Conservation (phyloP, 106 monocot genomes). For the Allium cepa region DNA sequence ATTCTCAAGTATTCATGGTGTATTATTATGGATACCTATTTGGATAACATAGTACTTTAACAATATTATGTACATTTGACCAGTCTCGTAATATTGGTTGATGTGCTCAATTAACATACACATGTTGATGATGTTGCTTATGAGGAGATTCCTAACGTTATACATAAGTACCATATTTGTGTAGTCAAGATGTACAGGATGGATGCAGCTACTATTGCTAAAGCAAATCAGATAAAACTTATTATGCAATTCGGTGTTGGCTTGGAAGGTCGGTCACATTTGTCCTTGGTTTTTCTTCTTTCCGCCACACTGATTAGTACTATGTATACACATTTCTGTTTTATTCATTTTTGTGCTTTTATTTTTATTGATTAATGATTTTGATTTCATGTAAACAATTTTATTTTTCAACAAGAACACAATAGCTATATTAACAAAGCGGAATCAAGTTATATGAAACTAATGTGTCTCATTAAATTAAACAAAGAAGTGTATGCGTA, state of each 20-base stretch:
- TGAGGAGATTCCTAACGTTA: conserved; percentile 62
- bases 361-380: neutral
- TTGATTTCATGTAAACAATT: too few relatives aligned
- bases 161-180: conserved; percentile 71
- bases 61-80: neutral
- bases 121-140: conserved; percentile 73
- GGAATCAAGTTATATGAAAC: too few relatives aligned
- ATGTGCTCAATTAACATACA: neutral
- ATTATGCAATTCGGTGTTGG: conserved; percentile 97
- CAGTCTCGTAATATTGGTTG: neutral
- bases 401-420: too few relatives aligned
- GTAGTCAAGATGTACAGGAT: conserved; percentile 47
- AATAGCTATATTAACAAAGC: too few relatives aligned
- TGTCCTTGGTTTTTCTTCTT: conserved; percentile 1
- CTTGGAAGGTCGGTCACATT: conserved; percentile 55
- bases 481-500: too few relatives aligned
- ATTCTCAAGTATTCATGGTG: neutral
- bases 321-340: neutral
- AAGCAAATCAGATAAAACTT: conserved; percentile 75
- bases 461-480: too few relatives aligned
- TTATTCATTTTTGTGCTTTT: neutral
- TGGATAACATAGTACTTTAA: neutral
- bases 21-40: neutral
- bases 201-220: conserved; percentile 54
- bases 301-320: neutral